phyloP scores from a whole-genome alignment of 1,284 basidiomycete genomes.

The Anthracocystis panici-leucophaei region DNA sequence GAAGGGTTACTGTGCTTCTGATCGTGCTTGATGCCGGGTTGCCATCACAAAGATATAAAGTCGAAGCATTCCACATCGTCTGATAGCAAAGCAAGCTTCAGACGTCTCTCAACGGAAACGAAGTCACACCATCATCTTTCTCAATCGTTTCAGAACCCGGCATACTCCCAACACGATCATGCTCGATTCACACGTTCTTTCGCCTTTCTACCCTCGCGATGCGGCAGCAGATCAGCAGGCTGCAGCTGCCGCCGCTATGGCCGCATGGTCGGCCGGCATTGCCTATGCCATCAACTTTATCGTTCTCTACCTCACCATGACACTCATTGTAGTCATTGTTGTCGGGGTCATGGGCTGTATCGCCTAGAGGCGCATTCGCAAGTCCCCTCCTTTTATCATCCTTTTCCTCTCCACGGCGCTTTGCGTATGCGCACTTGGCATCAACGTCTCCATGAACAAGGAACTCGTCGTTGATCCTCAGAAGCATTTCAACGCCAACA shows the following conservation, averaged over 20 bases:
- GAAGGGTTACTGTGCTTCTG: too few species aligned
- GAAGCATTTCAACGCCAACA: slow-evolving; percentile 18
- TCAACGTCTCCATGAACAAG: slow-evolving; percentile 27
- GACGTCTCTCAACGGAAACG: not conserved
- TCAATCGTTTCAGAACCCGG: not conserved
- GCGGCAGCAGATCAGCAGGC: slow-evolving; percentile 19
- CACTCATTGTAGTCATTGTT: slow-evolving; percentile 15
- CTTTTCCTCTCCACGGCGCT: slow-evolving; percentile 9
- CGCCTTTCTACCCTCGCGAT: slow-evolving; percentile 8
- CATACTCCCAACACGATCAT: not conserved
- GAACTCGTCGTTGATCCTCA: slow-evolving; percentile 23
- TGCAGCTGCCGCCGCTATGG: slow-evolving; percentile 29
- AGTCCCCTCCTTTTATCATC: slow-evolving; percentile 22
- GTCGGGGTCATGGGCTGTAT: slow-evolving; percentile 31
- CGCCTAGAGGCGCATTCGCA: slow-evolving; percentile 21
- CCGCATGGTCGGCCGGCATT: slow-evolving; percentile 33
- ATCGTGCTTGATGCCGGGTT: too few species aligned
- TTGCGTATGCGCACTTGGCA: slow-evolving; percentile 16
- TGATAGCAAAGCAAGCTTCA: not conserved
- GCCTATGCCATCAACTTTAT: slow-evolving; percentile 44
- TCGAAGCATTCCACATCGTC: too few species aligned
- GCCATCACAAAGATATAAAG: too few species aligned
- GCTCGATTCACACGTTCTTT: not conserved
- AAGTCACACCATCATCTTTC: not conserved
- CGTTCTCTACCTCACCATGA: slow-evolving; percentile 32